A percentile compares a stretch with the other conserved stretches of the same genome.
Conservation (phyloP, 148 eudicot genomes). For the Chenopodium album region DNA sequence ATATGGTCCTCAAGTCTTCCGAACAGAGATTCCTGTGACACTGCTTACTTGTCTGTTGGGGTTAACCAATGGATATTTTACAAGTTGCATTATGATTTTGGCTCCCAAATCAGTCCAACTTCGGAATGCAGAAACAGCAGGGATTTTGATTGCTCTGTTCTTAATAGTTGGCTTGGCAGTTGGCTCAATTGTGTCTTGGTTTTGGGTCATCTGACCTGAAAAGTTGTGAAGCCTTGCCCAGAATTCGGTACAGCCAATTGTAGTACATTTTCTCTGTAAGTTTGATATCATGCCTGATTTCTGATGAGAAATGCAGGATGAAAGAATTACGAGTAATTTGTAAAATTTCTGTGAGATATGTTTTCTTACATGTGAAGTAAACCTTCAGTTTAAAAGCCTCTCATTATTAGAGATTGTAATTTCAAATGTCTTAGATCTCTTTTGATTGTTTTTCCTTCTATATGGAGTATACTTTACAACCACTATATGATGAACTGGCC, state of each 20-base stretch:
- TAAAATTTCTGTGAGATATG: too few relatives aligned
- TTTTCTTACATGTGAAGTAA: too few relatives aligned
- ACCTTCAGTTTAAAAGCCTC: too few relatives aligned
- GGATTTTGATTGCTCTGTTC: constrained; percentile 68
- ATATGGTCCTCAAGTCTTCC: constrained; percentile 71
- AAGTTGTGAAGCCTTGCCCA: background rate
- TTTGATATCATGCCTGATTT: background rate
- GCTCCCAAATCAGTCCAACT: constrained; percentile 68
- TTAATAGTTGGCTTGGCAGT: constrained; percentile 64
- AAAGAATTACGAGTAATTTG: too few relatives aligned
- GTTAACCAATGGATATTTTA: constrained; percentile 82
- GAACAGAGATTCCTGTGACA: constrained; percentile 74
- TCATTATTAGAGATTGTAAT: too few relatives aligned
- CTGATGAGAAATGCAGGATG: background rate
- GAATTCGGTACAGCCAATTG: background rate
- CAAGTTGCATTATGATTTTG: constrained; percentile 71
- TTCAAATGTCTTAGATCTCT: too few relatives aligned
- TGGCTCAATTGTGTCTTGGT: constrained; percentile 91
- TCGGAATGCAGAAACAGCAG: constrained; percentile 69
- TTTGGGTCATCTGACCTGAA: constrained; percentile 68
- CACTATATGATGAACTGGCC: too few relatives aligned
- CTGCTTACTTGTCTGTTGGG: constrained; percentile 80
- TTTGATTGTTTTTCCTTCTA: too few relatives aligned
- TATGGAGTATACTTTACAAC: too few relatives aligned
- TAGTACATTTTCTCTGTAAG: background rate